Conservation (phyloP, 2,329 filamentous ascomycete species). For the Blastomyces parvus region DNA sequence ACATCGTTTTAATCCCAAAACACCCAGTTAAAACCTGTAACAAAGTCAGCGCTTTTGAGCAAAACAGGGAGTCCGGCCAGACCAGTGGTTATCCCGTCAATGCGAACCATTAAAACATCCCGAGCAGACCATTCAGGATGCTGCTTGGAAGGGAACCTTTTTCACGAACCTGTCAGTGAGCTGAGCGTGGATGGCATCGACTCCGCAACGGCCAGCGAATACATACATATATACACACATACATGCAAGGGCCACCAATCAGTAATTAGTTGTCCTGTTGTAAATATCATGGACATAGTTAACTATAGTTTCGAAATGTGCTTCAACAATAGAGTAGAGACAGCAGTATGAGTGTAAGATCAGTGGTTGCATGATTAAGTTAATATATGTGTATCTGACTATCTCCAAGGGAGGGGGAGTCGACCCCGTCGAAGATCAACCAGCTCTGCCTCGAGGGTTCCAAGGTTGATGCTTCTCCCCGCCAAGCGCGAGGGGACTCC, state of each 20-base stretch:
- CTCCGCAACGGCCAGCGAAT: not conserved
- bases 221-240: too few species aligned
- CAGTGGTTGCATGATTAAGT: too few species aligned
- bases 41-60: not conserved
- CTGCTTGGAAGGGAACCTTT: not conserved
- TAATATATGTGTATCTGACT: too few species aligned
- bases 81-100: slow-evolving; percentile 2
- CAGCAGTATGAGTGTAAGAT: too few species aligned
- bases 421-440: not conserved
- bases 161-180: not conserved
- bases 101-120: not conserved
- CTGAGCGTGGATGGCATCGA: not conserved
- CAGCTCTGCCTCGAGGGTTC: not conserved
- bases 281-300: not conserved
- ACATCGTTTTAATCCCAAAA: not conserved
- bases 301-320: not conserved
- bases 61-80: not conserved
- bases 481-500: not conserved
- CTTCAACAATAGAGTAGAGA: not conserved
- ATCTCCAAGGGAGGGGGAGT: not conserved
- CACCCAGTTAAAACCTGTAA: not conserved
- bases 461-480: not conserved
- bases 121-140: not conserved
- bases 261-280: not conserved
- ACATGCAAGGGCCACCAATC: slow-evolving; percentile 5